Conservation (phyloP, 345 rosid genomes). For the Clarkia xantiana region DNA sequence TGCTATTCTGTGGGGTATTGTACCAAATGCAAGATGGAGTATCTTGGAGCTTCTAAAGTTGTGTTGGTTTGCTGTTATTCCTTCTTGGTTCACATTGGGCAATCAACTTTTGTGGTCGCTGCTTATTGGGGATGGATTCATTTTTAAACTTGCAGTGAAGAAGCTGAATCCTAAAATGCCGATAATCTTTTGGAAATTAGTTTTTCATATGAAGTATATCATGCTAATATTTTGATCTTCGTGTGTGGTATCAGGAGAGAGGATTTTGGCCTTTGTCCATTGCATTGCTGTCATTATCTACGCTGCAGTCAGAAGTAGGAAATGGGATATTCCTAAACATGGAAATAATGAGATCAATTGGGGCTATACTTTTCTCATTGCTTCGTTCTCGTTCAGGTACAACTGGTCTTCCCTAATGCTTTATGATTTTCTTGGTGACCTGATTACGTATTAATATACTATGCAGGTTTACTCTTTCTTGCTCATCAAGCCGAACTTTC, state of each 20-base stretch:
- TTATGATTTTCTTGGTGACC: not conserved
- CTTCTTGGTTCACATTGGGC: too few relatives aligned
- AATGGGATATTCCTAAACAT: slow-evolving; percentile 30
- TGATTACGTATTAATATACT: slow-evolving; percentile 14
- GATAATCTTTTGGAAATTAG: too few relatives aligned
- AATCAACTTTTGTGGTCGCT: too few relatives aligned
- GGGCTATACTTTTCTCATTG: slow-evolving; percentile 64
- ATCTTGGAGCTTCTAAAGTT: too few relatives aligned
- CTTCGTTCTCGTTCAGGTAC: slow-evolving; percentile 75
- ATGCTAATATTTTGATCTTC: slow-evolving; percentile 7
- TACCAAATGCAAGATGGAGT: too few relatives aligned
- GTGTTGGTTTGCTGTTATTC: too few relatives aligned
- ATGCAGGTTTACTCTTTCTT: slow-evolving; percentile 69
- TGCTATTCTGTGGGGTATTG: too few relatives aligned
- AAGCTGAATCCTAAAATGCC: too few relatives aligned
- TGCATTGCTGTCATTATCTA: slow-evolving; percentile 67
- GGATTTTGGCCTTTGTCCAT: slow-evolving; percentile 96
- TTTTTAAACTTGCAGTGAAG: too few relatives aligned
- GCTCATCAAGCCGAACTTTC: slow-evolving; percentile 66
- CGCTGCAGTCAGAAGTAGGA: slow-evolving; percentile 45
- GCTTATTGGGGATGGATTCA: too few relatives aligned
- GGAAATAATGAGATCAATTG: slow-evolving; percentile 58
- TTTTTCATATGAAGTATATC: slow-evolving; percentile 6
- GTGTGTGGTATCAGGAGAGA: slow-evolving; percentile 53
- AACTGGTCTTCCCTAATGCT: not conserved